These are phyloP conservation scores for Ceratocystis ficicola DNA, from an alignment of 2,329 filamentous ascomycete genomes.

Conservation along the genomic window DNA sequence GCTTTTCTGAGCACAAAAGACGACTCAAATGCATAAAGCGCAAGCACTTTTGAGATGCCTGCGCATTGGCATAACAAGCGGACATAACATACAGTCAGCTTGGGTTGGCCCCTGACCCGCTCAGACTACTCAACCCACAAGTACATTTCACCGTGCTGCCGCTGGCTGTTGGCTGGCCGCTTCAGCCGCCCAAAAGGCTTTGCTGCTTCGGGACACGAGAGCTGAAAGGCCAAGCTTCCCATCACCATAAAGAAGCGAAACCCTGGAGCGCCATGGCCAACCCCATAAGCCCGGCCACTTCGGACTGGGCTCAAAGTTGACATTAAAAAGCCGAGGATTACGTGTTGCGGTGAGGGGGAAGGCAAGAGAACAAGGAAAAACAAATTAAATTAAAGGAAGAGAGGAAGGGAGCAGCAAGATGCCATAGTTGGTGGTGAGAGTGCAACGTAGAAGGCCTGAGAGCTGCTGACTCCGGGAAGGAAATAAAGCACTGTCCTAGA, in stretches of 20 bases:
- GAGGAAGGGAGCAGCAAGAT: too few species aligned
- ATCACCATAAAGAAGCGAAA: neutral
- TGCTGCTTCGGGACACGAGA: neutral
- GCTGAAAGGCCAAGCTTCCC: neutral
- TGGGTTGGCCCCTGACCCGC: neutral
- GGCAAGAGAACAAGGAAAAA: neutral
- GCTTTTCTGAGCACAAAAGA: too few species aligned
- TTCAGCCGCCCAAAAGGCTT: neutral
- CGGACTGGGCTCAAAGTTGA: neutral
- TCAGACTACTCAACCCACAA: neutral
- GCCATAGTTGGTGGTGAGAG: too few species aligned
- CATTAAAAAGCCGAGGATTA: neutral
- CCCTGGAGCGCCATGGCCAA: neutral
- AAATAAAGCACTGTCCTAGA: too few species aligned
- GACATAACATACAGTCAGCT: neutral
- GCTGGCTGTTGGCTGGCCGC: too few species aligned
- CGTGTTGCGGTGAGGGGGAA: neutral
- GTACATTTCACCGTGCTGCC: neutral
- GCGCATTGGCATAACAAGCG: neutral
- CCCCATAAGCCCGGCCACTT: neutral
- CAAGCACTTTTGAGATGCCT: too few species aligned
- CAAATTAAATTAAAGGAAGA: neutral
- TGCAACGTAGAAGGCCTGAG: too few species aligned
- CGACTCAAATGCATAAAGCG: too few species aligned
- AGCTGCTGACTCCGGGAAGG: too few species aligned